Conservation (phyloP, 2,329 filamentous ascomycete species). For the Tolypocladium guangdongense region DNA sequence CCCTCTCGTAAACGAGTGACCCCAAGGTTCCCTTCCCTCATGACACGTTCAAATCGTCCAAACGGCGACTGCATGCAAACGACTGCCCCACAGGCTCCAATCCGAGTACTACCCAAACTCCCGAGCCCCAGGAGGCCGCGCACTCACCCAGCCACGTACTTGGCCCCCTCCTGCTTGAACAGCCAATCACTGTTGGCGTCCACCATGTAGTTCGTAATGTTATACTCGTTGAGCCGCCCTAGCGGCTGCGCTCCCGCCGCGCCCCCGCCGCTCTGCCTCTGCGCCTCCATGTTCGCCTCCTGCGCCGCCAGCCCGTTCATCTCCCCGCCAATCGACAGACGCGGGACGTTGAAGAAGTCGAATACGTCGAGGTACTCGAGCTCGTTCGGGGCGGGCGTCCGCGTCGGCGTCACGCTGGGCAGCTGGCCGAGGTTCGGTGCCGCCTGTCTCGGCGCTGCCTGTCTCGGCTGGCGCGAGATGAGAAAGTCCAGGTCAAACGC, state of each 20-base stretch:
- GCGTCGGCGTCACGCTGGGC: conserved; percentile 46
- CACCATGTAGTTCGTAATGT: conserved; percentile 69
- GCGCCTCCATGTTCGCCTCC: conserved; percentile 16
- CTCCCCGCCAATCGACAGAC: conserved; percentile 45
- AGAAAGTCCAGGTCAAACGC: conserved; percentile 86
- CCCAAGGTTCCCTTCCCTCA: too few species aligned
- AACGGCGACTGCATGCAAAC: too few species aligned
- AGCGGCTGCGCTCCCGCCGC: conserved; percentile 11
- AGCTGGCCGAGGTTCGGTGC: conserved; percentile 29
- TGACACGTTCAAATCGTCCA: too few species aligned
- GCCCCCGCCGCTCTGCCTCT: conserved; percentile 14
- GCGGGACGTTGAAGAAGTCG: conserved; percentile 86
- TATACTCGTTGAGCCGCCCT: conserved; percentile 49
- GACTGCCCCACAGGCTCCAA: not conserved
- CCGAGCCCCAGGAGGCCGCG: not conserved
- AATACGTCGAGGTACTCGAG: conserved; percentile 88
- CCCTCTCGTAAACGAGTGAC: too few species aligned
- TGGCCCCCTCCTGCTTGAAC: conserved; percentile 40
- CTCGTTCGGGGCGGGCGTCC: conserved; percentile 68
- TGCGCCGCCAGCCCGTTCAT: conserved; percentile 10
- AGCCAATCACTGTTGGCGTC: conserved; percentile 67
- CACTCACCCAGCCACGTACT: conserved; percentile 12
- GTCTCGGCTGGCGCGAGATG: conserved; percentile 68
- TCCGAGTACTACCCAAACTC: not conserved
- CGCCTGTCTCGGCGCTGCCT: conserved; percentile 15